Evolutionary conservation across 2,329 filamentous ascomycete species (phyloP).

Genomic region (Phaeoacremonium minimum): DNA sequence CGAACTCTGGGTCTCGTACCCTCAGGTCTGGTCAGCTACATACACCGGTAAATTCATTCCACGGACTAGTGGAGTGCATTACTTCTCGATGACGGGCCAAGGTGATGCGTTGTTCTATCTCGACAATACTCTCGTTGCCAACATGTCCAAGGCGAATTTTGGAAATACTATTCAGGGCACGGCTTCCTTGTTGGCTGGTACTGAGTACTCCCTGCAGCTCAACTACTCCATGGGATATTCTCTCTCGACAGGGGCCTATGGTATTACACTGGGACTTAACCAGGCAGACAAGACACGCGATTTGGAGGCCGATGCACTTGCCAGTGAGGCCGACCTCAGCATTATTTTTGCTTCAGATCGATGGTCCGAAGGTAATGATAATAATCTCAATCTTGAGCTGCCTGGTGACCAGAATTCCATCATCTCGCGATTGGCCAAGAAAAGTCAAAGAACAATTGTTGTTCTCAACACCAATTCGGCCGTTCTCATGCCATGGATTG

Average conservation of each 20-base stretch:
- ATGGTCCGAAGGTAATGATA: slow-evolving; percentile 11
- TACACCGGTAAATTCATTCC: slow-evolving; percentile 10
- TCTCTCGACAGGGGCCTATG: slow-evolving; percentile 8
- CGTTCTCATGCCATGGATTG: slow-evolving; percentile 3
- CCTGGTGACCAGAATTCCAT: slow-evolving; percentile 7
- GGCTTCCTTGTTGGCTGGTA: slow-evolving; percentile 6
- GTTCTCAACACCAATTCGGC: slow-evolving; percentile 8
- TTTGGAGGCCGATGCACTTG: slow-evolving; percentile 10
- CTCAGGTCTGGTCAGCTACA: slow-evolving; percentile 11
- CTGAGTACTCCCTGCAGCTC: slow-evolving; percentile 7
- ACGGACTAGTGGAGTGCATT: slow-evolving; percentile 8
- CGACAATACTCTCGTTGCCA: slow-evolving; percentile 7
- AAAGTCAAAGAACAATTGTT: slow-evolving; percentile 3
- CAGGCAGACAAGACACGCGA: slow-evolving; percentile 2
- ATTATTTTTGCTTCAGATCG: slow-evolving; percentile 13
- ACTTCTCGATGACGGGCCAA: slow-evolving; percentile 11
- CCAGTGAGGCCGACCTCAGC: slow-evolving; percentile 9
- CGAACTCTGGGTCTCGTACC: slow-evolving; percentile 11
- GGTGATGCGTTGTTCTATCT: slow-evolving; percentile 11
- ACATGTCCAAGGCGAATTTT: slow-evolving; percentile 12
- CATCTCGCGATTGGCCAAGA: neutral
- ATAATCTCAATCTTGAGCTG: slow-evolving; percentile 8
- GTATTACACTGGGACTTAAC: slow-evolving; percentile 10
- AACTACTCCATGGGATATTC: slow-evolving; percentile 6
- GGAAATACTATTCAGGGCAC: slow-evolving; percentile 12